Evolutionary conservation across 164 flowering plant genomes (phyloP).

Genomic region (Pachysandra terminalis): DNA sequence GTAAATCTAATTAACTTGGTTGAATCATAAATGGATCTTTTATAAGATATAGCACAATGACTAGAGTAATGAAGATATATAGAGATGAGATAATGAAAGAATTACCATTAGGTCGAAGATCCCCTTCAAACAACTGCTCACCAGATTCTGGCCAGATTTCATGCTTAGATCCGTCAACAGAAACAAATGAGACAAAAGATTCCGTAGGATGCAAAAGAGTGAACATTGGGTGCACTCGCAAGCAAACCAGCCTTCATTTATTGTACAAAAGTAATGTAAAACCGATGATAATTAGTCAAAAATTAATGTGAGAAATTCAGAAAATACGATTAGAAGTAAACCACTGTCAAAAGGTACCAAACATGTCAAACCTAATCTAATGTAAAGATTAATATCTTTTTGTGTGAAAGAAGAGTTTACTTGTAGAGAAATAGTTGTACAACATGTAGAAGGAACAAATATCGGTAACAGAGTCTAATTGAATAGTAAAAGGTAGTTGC

Average conservation of each 20-base stretch:
- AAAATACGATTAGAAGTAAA: not conserved
- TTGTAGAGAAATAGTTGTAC: too few species aligned
- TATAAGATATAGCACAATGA: too few species aligned
- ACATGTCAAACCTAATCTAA: not conserved
- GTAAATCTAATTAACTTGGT: not conserved
- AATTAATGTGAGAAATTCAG: not conserved
- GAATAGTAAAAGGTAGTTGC: too few species aligned
- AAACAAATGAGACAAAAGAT: constrained; percentile 57
- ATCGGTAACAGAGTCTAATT: too few species aligned
- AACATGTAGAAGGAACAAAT: too few species aligned
- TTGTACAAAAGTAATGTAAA: not conserved
- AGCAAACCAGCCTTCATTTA: constrained; percentile 70
- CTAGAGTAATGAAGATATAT: not conserved
- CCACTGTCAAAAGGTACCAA: not conserved
- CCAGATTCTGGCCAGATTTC: constrained; percentile 78
- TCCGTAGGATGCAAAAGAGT: constrained; percentile 75
- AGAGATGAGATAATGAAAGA: not conserved
- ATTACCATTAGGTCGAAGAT: constrained; percentile 80
- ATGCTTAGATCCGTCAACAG: constrained; percentile 67
- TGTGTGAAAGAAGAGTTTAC: too few species aligned
- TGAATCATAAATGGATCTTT: not conserved
- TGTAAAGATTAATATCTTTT: too few species aligned
- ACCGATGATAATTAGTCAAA: constrained; percentile 5
- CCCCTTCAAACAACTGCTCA: constrained; percentile 59
- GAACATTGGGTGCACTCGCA: constrained; percentile 85